Base-by-base conservation (phyloP, 2,329 filamentous ascomycete genomes). In the Talaromyces funiculosus region DNA sequence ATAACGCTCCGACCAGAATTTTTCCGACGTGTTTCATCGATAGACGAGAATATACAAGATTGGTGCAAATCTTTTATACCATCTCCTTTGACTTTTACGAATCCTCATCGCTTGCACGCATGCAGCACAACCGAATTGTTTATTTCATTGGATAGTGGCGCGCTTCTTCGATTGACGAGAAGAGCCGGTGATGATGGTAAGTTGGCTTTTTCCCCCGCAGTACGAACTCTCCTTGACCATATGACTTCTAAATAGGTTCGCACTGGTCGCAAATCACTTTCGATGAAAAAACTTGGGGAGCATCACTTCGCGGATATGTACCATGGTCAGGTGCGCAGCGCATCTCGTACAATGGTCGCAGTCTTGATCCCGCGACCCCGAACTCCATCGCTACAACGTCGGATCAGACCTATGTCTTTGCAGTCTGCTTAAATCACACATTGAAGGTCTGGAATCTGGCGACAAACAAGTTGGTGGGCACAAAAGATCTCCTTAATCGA, bases 381-480 rank as follows among this genome's bases (percentile, higher is more conserved):
- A 76, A 77, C 65, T 72, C 77, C 31, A 77, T 81, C 64, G 71
- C 72, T 24, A 75, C 75, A 31, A 79, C 77, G 5, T 76, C 77
- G 8, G 77, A 80, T 59, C 75, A 78, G 58, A 76, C 74, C 2
- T 77, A 80, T 59, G 72, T 87, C 9, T 90, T 96, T 67, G 92
- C 92, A 0, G 85, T 96, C 53, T 94, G 90, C 64, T 80, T 99
- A 62, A 92, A 99, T 67, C 92, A 99, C 71, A 88, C 86, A 10
- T 78, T 99, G 71, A 87, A 92, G 68, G 86, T 94, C 40, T 97
- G 94, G 93, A 94, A 96, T 69, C 80, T 93, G 33, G 80, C 84
- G n/a, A 90, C 85, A 40, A 92, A 92, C 51, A 89, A 87, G 70
- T 84, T 95, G 59, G 84, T 90, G 4, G 85, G 86, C 60, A 87